A percentile compares a stretch with the other conserved stretches of the same genome.
phyloP scores from a whole-genome alignment of 306 rosid species.

The Castanospermum australe region DNA sequence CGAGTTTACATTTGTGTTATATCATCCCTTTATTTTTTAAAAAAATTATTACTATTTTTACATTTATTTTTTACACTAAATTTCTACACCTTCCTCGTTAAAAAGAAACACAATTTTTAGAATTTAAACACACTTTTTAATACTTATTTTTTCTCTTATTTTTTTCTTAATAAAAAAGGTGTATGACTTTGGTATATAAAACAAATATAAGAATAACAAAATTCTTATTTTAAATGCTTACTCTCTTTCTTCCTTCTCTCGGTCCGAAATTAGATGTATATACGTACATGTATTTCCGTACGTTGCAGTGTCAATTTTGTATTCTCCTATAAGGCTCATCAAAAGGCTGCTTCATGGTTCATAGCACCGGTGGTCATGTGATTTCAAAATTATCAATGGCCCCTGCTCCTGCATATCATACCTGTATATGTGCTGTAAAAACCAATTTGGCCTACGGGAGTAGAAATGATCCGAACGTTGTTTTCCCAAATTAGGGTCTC shows the following conservation, averaged over 20 bases:
- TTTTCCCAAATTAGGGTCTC: slow-evolving; percentile 4
- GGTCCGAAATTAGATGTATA: neutral
- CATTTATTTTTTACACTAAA: too few relatives aligned
- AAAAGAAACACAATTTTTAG: too few relatives aligned
- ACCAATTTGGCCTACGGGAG: neutral
- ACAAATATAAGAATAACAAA: too few relatives aligned
- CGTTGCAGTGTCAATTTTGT: neutral
- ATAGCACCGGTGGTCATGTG: neutral
- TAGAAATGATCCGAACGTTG: neutral
- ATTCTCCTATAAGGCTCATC: neutral
- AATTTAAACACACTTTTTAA: too few relatives aligned
- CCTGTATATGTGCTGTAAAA: neutral
- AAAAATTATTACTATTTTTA: too few relatives aligned
- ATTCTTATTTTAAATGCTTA: too few relatives aligned
- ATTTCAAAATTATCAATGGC: neutral
- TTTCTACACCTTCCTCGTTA: too few relatives aligned
- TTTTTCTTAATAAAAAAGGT: too few relatives aligned
- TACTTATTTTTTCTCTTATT: too few relatives aligned
- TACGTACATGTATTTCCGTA: neutral
- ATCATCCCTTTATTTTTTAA: too few relatives aligned
- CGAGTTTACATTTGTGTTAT: too few relatives aligned
- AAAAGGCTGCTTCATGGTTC: neutral
- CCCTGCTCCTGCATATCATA: neutral
- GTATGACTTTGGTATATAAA: too few relatives aligned
- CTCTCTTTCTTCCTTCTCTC: neutral